These are phyloP conservation scores for Leptodontidium sp. DNA, from an alignment of 2,329 filamentous ascomycete species.

Conservation along the genomic window DNA sequence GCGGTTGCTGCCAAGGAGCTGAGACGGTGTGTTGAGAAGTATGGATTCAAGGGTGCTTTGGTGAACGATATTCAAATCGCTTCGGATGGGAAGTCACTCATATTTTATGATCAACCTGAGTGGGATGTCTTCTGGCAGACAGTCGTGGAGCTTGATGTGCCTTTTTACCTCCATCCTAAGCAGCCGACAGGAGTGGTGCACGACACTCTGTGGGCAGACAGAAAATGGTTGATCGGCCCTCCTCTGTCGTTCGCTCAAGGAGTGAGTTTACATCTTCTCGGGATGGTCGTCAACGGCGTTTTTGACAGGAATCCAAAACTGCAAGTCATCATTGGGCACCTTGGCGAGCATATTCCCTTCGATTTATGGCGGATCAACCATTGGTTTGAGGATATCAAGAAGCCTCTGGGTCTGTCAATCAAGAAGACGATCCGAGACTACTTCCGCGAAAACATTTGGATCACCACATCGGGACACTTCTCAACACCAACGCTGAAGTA, in stretches of 20 bases:
- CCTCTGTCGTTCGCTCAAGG: conserved; percentile 65
- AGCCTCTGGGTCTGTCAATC: conserved; percentile 46
- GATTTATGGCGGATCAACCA: conserved; percentile 60
- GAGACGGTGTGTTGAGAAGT: conserved; percentile 58
- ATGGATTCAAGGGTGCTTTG: conserved; percentile 69
- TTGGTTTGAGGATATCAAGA: conserved; percentile 64
- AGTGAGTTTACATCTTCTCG: conserved; percentile 64
- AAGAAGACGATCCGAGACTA: conserved; percentile 59
- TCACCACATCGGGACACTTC: conserved; percentile 65
- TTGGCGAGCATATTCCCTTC: conserved; percentile 59
- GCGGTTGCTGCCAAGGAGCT: conserved; percentile 59
- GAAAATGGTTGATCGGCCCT: conserved; percentile 67
- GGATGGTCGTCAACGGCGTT: conserved; percentile 59
- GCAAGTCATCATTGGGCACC: conserved; percentile 56
- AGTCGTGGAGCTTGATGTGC: conserved; percentile 66
- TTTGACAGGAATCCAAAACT: conserved; percentile 57
- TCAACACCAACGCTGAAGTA: conserved; percentile 61
- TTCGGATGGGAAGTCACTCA: conserved; percentile 63
- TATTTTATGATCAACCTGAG: conserved; percentile 69
- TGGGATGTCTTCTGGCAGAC: conserved; percentile 70
- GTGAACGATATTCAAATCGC: conserved; percentile 69
- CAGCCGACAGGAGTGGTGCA: conserved; percentile 63
- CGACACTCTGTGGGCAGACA: conserved; percentile 65
- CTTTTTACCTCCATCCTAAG: conserved; percentile 68
- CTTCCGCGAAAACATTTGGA: conserved; percentile 63